Conservation (phyloP, 1,284 basidiomycete species). For the Cryptococcus amylolentus region DNA sequence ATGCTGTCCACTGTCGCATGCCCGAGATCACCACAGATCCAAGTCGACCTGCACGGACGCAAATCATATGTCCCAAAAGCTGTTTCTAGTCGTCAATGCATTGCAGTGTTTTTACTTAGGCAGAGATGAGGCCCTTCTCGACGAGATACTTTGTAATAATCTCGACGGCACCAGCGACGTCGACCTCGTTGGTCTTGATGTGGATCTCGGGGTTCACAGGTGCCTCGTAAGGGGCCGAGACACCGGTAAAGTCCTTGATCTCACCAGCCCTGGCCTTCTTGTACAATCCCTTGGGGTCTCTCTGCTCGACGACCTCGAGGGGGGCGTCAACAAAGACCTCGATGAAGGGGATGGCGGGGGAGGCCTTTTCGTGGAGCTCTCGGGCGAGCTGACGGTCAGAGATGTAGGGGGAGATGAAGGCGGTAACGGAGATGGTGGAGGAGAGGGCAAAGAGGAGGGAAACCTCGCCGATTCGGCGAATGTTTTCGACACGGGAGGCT, state of each 20-base stretch:
- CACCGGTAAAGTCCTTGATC: constrained; percentile 98
- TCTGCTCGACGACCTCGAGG: constrained; percentile 77
- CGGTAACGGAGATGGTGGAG: constrained; percentile 80
- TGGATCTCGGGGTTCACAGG: constrained; percentile 85
- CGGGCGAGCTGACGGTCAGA: constrained; percentile 82
- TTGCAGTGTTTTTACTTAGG: neutral
- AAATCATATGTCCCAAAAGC: too few species aligned
- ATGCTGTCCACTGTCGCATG: neutral
- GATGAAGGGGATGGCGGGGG: constrained; percentile 66
- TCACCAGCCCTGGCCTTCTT: constrained; percentile 94
- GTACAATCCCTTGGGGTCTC: constrained; percentile 97
- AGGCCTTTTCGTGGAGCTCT: constrained; percentile 66
- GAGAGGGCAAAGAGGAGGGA: constrained; percentile 91
- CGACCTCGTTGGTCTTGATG: constrained; percentile 78
- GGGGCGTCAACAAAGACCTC: constrained; percentile 96
- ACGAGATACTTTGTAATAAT: constrained; percentile 79
- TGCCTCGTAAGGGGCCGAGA: constrained; percentile 94
- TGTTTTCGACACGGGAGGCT: constrained; percentile 93
- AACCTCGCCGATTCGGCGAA: constrained; percentile 95
- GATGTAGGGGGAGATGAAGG: constrained; percentile 97
- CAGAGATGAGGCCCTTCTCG: constrained; percentile 52
- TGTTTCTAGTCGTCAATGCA: too few species aligned
- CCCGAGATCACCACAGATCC: neutral
- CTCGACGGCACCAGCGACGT: constrained; percentile 74
- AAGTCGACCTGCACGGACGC: too few species aligned